Evolutionary conservation across 2,329 filamentous ascomycete species (phyloP), one percentile per base, ranked within the genome.

Genomic region (Annulohypoxylon truncatum): DNA sequence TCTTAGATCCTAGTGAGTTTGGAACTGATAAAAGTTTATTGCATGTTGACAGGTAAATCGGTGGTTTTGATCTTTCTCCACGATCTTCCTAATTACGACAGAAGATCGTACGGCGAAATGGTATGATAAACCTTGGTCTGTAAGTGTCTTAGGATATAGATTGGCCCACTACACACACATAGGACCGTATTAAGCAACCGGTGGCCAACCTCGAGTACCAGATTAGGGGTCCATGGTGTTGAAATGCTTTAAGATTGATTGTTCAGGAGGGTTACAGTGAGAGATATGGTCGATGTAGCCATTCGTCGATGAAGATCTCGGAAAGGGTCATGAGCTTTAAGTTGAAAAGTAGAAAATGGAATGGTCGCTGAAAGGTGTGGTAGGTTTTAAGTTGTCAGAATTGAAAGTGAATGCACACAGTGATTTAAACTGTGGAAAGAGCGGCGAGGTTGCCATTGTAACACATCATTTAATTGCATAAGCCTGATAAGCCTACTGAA

Each of bases 11-110:
- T 31, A 24, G 54, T 18, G 26, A 44, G 35, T 42, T 40, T 7
- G 44, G 18, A 47, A 46, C 12, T 48, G 20, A 33, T n/a, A 35
- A 51, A 33, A 38, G 18, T 51, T 57, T 22, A 8, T 31, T 38
- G 22, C 31, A 24, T 38, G 24, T 42, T 26, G 35, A 55, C 20
- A 68, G 48, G 38, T 13, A 53, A 48, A 56, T 61, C 59, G 48
- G 48, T 64, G 42, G 64, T 69, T 68, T 59, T 69, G n/a, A 60
- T 33, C 56, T 59, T 71, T 66, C 70, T 59, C 70, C 62, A 57
- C 66, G 66, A 72, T 68, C 59, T 71, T 51, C 55, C 46, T 66
- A 42, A 61, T 65, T 58, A 61, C 51, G 55, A 54, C 54, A 51
- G 66, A 55, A 61, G 66, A 68, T 69, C 66, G 40, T 69, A 66